Percentiles rank a stretch among this genome's conserved stretches.
phyloP scores from a whole-genome alignment of 345 rosid species.

The Salix viminalis region DNA sequence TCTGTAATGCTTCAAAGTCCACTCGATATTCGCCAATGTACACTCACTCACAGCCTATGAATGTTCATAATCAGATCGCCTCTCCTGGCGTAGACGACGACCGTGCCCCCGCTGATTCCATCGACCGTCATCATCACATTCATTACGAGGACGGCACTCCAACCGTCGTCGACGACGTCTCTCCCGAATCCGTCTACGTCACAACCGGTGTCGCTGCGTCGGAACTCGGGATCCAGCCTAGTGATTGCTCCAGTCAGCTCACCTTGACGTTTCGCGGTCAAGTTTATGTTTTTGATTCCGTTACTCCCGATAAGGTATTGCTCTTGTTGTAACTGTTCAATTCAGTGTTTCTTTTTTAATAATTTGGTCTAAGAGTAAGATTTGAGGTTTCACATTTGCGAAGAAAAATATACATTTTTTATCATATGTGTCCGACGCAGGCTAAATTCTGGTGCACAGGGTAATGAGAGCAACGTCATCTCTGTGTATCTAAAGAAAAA shows the following conservation, averaged over 20 bases:
- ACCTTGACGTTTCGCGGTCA: constrained; percentile 85
- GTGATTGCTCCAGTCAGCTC: constrained; percentile 51
- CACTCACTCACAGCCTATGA: constrained; percentile 52
- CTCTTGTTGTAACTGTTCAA: too few species aligned
- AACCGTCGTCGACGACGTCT: constrained; percentile 50
- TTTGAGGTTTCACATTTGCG: not conserved
- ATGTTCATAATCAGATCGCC: constrained; percentile 41
- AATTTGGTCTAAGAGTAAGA: too few species aligned
- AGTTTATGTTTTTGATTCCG: constrained; percentile 82
- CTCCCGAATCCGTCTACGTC: constrained; percentile 49
- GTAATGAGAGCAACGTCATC: not conserved
- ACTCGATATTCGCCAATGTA: constrained; percentile 42
- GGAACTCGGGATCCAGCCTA: constrained; percentile 28
- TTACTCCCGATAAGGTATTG: constrained; percentile 70
- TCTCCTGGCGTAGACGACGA: constrained; percentile 33
- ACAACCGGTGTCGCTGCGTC: constrained; percentile 33
- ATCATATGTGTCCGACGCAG: not conserved
- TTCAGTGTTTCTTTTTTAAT: too few species aligned
- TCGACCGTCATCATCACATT: constrained; percentile 37
- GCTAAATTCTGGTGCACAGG: not conserved
- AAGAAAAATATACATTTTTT: not conserved
- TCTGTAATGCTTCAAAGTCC: constrained; percentile 33
- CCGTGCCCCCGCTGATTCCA: constrained; percentile 36
- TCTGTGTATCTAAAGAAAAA: not conserved
- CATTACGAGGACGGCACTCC: constrained; percentile 38